Evolutionary conservation across 2,329 filamentous ascomycete genomes (phyloP), one percentile per base, ranked within the genome.

Genomic region (Colletotrichum orbiculare): DNA sequence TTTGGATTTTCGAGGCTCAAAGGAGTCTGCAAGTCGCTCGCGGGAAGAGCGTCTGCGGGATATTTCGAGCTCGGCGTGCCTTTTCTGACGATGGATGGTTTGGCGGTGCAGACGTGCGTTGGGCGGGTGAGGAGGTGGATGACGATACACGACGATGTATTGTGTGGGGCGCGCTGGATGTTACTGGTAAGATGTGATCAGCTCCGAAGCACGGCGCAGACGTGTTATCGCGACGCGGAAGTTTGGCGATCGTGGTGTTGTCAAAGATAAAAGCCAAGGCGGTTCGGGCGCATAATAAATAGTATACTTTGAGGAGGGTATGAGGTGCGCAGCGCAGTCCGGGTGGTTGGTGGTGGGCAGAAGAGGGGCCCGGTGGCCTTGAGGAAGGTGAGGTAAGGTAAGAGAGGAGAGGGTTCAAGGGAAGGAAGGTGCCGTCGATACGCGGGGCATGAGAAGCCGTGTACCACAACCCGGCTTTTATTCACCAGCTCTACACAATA

Each of bases 201-300:
- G 43, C 15, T 15, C 10, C 25, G 15, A 17, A 10, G 13, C n/a
- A 17, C 15, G 7, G 15, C 25, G 25, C 25, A 25, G 25, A 25
- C 25, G 15, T 17, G 17, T 17, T 17, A 15, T 12, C 13, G 13
- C 35, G 17, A 39, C 57, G 34, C 33, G 11, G 38, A 34, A 47
- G 43, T 57, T 15, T 12, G 37, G 34, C 35, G 37, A 48, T 55
- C 39, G 47, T 37, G 15, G 15, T 38, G 38, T 45, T 45, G 58
- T 47, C 52, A 11, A 10, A 11, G 11, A 33, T 25, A 45, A 52
- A 17, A 39, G 25, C 39, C 37, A 55, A 49, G 47, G 63, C 63
- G 63, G 63, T 57, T 52, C 48, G 53, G 49, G 63, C 53, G 63
- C 58, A 66, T 48, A 55, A 56, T 56, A 66, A 66, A 66, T 66